A percentile compares a stretch with the other conserved stretches of the same genome.
Conservation (phyloP, 441 rosid species). For the Pelargonium australe region DNA sequence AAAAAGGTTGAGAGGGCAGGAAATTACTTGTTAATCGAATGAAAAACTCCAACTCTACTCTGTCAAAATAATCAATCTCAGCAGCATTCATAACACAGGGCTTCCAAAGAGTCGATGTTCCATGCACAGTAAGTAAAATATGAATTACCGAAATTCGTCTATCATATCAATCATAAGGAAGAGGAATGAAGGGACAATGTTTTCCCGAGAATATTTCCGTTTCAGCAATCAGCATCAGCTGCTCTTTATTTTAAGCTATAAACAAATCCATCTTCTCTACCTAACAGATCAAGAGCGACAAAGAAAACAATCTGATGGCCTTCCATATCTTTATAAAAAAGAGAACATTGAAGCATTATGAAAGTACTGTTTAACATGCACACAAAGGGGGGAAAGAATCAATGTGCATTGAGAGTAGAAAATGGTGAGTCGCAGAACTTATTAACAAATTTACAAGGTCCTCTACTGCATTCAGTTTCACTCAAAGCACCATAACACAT, state of each 20-base stretch:
- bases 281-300: not conserved
- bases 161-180: too few relatives aligned
- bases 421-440: not conserved
- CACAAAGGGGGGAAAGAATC: not conserved
- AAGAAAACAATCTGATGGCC: too few relatives aligned
- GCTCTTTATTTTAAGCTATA: not conserved
- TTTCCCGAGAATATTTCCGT: not conserved
- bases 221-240: not conserved
- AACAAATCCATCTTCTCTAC: not conserved
- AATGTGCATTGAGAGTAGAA: not conserved
- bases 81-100: not conserved
- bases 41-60: not conserved
- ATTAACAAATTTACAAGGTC: conserved; percentile 17
- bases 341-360: not conserved
- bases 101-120: not conserved
- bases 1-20: not conserved
- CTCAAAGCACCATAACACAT: conserved; percentile 3
- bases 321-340: too few relatives aligned
- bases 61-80: not conserved
- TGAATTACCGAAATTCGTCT: too few relatives aligned
- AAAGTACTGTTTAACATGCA: not conserved
- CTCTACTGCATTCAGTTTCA: not conserved
- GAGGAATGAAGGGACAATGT: not conserved
- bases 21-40: not conserved
- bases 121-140: too few relatives aligned